Base-by-base conservation (phyloP, 306 rosid species). In the Malus orientalis region DNA sequence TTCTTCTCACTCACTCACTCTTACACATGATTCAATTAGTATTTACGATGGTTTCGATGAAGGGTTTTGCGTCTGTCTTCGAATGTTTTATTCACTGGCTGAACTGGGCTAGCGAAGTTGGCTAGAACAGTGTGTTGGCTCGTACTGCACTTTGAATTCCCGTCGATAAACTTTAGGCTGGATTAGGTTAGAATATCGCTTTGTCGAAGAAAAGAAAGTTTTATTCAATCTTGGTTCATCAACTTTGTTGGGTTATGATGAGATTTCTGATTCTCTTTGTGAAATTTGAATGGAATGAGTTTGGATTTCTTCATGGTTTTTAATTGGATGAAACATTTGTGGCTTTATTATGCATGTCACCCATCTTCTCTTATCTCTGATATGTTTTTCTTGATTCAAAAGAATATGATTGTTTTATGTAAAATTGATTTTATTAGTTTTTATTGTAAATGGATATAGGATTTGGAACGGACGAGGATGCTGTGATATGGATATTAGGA, bases 401-500 rank as follows among this genome's bases (percentile, higher is more conserved):
- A 27, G n/a, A 13, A 4, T 66, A 25, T 58, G 23, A 57, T 57
- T 10, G 36, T 55, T 18, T 65, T 27, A 36, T 65, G 19, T 18
- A 65, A 19, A 33, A 18, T 62, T 6, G 42, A 38, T 62, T 62
- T 3, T 61, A 18, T 27, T 61, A 14, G 3, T 63, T 63, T 16
- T 63, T 38, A 63, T 30, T 1, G 40, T 44, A 60, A 65, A 74
- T 80, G 81, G 64, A 11, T 63, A 10, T 74, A 96, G 99, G 99
- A 74, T 68, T 76, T 45, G 92, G 96, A 70, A 88, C 93, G 47
- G 86, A 88, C 70, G 92, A 90, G 90, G 76, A 83, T 55, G 88
- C 60, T 11, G 8, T 91, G 29, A 91, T 92, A 63, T 77, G 82
- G 91, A 69, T 96, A 62, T 84, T 96, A 69, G 99, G 96, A 80